A percentile compares a stretch with the other conserved stretches of the same genome.
Evolutionary conservation across 2,329 filamentous ascomycete genomes (phyloP).

Genomic region (Dichotomopilus funicola): DNA sequence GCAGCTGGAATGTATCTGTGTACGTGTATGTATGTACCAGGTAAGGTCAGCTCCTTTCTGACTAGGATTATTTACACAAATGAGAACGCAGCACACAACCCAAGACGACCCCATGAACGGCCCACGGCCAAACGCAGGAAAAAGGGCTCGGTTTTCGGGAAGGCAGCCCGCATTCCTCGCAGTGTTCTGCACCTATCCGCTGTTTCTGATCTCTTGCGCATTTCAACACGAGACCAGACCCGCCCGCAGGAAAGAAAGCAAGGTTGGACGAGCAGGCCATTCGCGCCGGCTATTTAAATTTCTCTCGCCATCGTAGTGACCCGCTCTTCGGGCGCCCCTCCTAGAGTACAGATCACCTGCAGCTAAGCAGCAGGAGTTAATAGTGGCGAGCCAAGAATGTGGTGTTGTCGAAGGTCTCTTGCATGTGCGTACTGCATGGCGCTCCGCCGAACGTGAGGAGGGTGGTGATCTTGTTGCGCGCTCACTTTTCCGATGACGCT

Average conservation of each 20-base stretch:
- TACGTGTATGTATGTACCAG: too few species aligned
- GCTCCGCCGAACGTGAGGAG: neutral
- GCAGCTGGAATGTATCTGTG: too few species aligned
- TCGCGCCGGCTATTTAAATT: neutral
- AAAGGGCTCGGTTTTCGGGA: neutral
- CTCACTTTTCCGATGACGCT: neutral
- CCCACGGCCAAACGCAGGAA: neutral
- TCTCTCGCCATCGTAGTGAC: neutral
- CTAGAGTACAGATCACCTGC: neutral
- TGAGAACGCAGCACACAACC: too few species aligned
- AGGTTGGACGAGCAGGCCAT: neutral
- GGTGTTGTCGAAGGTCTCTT: neutral
- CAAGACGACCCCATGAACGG: too few species aligned
- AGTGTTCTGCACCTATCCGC: constrained; percentile 7
- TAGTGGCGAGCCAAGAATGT: neutral
- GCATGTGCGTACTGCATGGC: constrained; percentile 1
- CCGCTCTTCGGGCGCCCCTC: neutral
- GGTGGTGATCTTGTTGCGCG: neutral
- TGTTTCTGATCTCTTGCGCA: constrained; percentile 1
- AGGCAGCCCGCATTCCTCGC: neutral
- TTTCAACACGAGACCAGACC: neutral
- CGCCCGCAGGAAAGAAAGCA: neutral
- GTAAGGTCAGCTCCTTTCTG: too few species aligned
- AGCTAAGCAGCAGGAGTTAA: neutral
- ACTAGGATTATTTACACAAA: too few species aligned